phyloP scores from a whole-genome alignment of 441 rosid genomes.

The Populus hybrid region DNA sequence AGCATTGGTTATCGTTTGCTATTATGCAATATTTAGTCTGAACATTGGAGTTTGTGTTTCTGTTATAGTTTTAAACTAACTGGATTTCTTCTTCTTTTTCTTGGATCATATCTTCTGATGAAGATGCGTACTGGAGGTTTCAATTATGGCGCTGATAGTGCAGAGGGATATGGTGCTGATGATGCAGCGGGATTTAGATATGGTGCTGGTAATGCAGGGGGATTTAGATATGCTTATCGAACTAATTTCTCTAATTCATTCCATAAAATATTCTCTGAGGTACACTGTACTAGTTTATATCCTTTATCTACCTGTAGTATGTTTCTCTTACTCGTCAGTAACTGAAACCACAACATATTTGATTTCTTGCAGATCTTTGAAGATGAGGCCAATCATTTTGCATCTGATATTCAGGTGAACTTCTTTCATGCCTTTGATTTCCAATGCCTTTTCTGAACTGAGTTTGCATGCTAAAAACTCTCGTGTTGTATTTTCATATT shows the following conservation, averaged over 20 bases:
- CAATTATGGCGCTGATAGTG: slow-evolving; percentile 34
- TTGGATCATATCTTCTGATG: background rate
- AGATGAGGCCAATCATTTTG: slow-evolving; percentile 40
- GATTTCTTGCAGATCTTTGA: slow-evolving; percentile 65
- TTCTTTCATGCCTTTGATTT: slow-evolving; percentile 16
- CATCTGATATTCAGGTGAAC: slow-evolving; percentile 69
- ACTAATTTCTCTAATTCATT: slow-evolving; percentile 82
- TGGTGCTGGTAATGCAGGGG: slow-evolving; percentile 46
- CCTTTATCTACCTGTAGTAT: slow-evolving; percentile 2
- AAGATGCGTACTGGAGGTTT: slow-evolving; percentile 45
- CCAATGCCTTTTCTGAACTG: slow-evolving; percentile 11
- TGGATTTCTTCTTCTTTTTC: slow-evolving; percentile 14
- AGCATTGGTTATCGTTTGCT: background rate
- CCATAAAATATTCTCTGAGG: slow-evolving; percentile 87
- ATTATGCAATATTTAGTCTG: background rate
- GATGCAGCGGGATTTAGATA: slow-evolving; percentile 26
- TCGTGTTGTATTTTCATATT: slow-evolving; percentile 14
- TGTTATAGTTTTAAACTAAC: slow-evolving; percentile 13
- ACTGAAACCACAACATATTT: slow-evolving; percentile 20
- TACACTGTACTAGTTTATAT: slow-evolving; percentile 14
- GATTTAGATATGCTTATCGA: slow-evolving; percentile 47
- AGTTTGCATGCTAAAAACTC: slow-evolving; percentile 21
- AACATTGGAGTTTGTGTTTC: background rate
- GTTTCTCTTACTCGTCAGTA: slow-evolving; percentile 16
- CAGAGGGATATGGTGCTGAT: slow-evolving; percentile 36